Conservation (phyloP, 148 eudicot species). For the Dysphania ambrosioides region DNA sequence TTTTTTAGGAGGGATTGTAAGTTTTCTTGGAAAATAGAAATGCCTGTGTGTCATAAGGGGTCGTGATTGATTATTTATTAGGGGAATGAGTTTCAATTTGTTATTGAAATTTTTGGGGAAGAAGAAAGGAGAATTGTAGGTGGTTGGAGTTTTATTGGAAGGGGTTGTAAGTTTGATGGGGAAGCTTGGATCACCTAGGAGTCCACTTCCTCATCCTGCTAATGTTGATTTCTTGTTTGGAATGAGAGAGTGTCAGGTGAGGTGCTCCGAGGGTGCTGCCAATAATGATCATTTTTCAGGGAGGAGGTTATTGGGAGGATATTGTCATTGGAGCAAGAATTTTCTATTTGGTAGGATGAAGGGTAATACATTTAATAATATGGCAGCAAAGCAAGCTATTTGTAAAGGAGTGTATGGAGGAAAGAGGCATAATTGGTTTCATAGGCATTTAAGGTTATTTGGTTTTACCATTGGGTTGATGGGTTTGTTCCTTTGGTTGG, state of each 20-base stretch:
- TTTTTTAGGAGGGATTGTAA: background rate
- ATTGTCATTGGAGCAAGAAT: conserved; percentile 35
- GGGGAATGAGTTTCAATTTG: too few relatives aligned
- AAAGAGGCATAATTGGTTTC: conserved; percentile 51
- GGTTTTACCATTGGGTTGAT: conserved; percentile 46
- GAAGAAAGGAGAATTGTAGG: background rate
- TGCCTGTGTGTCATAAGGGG: background rate
- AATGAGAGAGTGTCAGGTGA: conserved; percentile 34
- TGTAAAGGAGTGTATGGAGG: conserved; percentile 49
- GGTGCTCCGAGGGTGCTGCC: conserved; percentile 27
- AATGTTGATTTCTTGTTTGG: conserved; percentile 35
- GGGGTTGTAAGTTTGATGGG: conserved; percentile 37
- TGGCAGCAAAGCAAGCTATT: conserved; percentile 27
- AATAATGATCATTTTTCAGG: conserved; percentile 32
- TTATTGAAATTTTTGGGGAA: background rate
- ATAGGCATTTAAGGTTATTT: conserved; percentile 45
- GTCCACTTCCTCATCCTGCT: conserved; percentile 32
- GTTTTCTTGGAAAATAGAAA: conserved; percentile 8
- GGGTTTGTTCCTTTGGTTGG: conserved; percentile 56
- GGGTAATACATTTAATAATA: conserved; percentile 24
- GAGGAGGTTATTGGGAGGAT: conserved; percentile 45
- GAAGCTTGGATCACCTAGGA: conserved; percentile 41
- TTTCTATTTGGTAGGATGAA: conserved; percentile 37
- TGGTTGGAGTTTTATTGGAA: background rate
- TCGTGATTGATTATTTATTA: too few relatives aligned